Percentiles rank a stretch among this genome's conserved stretches.
These are phyloP conservation scores for Fusarium sp. DNA, from an alignment of 2,329 filamentous ascomycete species.

Conservation along the genomic window DNA sequence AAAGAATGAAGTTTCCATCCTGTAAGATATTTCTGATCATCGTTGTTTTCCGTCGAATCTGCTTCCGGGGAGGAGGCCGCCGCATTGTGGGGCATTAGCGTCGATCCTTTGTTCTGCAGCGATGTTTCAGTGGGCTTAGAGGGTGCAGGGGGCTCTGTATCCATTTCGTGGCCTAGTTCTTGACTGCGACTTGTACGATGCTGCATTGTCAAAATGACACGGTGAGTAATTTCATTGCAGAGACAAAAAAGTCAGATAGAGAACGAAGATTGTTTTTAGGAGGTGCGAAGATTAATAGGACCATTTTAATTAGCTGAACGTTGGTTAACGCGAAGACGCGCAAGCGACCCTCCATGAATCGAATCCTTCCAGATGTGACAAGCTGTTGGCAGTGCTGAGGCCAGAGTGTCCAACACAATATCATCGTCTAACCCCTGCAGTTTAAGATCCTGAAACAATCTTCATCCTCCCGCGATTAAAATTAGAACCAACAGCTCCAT, in stretches of 20 bases:
- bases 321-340: neutral
- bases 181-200: neutral
- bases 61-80: neutral
- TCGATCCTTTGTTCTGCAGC: neutral
- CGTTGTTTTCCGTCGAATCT: neutral
- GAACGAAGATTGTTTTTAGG: fast-evolving
- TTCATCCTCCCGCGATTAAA: neutral
- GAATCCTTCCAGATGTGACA: neutral
- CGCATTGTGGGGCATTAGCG: neutral
- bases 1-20: neutral
- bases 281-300: neutral
- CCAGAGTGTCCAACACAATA: neutral
- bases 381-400: neutral
- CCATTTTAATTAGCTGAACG: neutral
- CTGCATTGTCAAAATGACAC: neutral
- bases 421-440: neutral
- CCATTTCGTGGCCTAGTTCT: neutral
- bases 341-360: neutral
- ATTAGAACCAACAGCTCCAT: neutral
- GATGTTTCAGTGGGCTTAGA: neutral
- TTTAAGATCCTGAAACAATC: neutral
- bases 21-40: neutral
- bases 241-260: fast-evolving
- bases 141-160: fast-evolving
- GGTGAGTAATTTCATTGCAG: fast-evolving